Evolutionary conservation across 768 basidiomycete species (phyloP).

Genomic region (Roridomyces roridus): DNA sequence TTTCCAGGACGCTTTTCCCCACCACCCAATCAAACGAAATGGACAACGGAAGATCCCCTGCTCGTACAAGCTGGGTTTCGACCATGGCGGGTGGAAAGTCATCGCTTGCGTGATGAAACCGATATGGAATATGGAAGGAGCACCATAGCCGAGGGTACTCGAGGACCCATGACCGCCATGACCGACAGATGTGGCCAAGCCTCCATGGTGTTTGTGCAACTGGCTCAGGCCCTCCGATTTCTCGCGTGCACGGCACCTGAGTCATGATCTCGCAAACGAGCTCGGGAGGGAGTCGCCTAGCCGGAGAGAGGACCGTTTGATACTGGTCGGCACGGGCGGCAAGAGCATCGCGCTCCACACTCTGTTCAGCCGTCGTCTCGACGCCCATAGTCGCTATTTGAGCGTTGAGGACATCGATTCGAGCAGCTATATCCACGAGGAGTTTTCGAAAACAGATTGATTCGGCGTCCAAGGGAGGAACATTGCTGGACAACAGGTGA

Average conservation of each 20-base stretch:
- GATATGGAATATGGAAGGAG: not conserved
- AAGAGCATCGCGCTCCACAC: not conserved
- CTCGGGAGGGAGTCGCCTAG: not conserved
- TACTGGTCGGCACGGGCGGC: not conserved
- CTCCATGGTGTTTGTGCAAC: not conserved
- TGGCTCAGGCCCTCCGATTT: not conserved
- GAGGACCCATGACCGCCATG: not conserved
- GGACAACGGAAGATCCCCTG: not conserved
- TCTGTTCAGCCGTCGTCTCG: not conserved
- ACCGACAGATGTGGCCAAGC: not conserved
- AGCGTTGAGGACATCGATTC: not conserved
- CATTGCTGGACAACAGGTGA: not conserved
- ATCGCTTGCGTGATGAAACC: not conserved
- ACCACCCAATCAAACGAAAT: too few relatives aligned
- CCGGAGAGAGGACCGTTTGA: not conserved
- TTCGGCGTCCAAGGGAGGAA: not conserved
- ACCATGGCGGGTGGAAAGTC: not conserved
- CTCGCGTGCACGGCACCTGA: not conserved
- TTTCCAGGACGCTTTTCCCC: too few relatives aligned
- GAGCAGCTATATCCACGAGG: not conserved
- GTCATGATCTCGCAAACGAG: not conserved
- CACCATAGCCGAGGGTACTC: not conserved
- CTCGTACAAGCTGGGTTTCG: not conserved
- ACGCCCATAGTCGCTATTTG: not conserved
- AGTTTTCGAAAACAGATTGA: too few relatives aligned